These are phyloP conservation scores for Solanum habrochaites DNA, from an alignment of 257 asterid species.

Conservation along the genomic window DNA sequence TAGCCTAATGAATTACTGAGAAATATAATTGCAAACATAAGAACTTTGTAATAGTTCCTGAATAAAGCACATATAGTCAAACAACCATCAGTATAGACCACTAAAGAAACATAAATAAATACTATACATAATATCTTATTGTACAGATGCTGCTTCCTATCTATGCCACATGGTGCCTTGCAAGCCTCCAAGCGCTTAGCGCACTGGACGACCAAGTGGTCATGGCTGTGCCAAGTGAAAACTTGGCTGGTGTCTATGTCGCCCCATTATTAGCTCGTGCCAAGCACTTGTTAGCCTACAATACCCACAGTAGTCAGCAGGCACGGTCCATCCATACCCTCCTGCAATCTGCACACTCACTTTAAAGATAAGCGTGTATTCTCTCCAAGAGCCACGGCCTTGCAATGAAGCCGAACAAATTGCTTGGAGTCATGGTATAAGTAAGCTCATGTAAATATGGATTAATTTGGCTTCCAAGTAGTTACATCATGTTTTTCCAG, in stretches of 20 bases:
- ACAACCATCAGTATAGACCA: background rate
- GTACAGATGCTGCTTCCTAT: background rate
- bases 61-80: background rate
- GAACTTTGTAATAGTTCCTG: background rate
- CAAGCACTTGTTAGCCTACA: background rate
- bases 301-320: background rate
- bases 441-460: background rate
- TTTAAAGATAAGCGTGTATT: background rate
- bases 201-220: background rate
- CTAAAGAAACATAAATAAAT: background rate
- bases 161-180: background rate
- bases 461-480: background rate
- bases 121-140: background rate
- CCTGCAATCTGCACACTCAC: background rate
- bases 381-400: background rate
- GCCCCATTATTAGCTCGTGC: background rate
- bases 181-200: background rate
- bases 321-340: background rate
- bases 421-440: background rate
- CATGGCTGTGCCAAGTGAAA: background rate
- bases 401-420: background rate
- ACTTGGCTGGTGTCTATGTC: background rate
- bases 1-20: background rate
- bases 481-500: background rate
- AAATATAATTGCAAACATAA: background rate